Evolutionary conservation across 2,329 filamentous ascomycete species (phyloP).

Genomic region (Monilinia fructigena): DNA sequence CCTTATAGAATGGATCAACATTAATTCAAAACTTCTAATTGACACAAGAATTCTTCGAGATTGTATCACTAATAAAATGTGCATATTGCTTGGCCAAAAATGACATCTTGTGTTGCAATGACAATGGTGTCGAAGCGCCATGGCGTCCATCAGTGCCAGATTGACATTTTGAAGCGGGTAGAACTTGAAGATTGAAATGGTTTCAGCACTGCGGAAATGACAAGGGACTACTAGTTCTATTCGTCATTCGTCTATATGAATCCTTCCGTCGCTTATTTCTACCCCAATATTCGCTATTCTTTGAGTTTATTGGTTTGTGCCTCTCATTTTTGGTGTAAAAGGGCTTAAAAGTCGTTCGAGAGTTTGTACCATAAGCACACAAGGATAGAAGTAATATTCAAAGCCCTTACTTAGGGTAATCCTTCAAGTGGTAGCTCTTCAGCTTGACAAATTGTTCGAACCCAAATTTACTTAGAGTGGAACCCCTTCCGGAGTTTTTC

Average conservation of each 20-base stretch:
- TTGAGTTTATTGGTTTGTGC: conserved; percentile 22
- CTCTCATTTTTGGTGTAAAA: conserved; percentile 10
- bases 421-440: conserved; percentile 93
- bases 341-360: conserved; percentile 22
- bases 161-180: conserved; percentile 18
- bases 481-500: conserved; percentile 94
- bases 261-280: conserved; percentile 21
- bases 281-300: conserved; percentile 5
- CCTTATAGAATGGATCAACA: conserved; percentile 21
- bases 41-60: conserved; percentile 23
- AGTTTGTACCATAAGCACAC: conserved; percentile 21
- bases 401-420: conserved; percentile 56
- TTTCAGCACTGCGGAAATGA: conserved; percentile 13
- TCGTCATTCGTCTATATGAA: conserved; percentile 23
- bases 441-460: conserved; percentile 96
- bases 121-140: conserved; percentile 18
- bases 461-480: conserved; percentile 84
- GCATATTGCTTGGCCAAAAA: conserved; percentile 15
- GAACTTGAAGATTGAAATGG: conserved; percentile 7
- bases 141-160: conserved; percentile 17
- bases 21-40: background rate
- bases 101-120: conserved; percentile 17
- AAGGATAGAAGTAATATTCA: conserved; percentile 19
- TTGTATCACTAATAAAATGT: conserved; percentile 22
- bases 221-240: conserved; percentile 3